Conservation (phyloP, 306 rosid species). For the Erythrophleum fordii region DNA sequence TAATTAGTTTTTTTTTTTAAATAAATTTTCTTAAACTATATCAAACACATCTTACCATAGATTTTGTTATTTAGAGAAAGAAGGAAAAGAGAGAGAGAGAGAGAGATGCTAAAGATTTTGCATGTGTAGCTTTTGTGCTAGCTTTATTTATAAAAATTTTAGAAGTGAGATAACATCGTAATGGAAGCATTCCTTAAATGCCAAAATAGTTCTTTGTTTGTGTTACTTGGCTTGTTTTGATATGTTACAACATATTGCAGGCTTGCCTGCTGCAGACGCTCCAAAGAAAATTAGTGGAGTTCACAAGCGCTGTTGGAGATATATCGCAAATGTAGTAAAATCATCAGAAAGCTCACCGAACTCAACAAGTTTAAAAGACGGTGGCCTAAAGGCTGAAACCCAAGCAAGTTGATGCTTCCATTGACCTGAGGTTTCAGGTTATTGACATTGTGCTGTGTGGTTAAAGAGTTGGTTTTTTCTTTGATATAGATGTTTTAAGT, state of each 20-base stretch:
- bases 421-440: constrained; percentile 31
- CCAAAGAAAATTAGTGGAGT: constrained; percentile 96
- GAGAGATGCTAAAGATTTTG: background rate
- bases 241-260: constrained; percentile 55
- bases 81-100: background rate
- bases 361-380: constrained; percentile 49
- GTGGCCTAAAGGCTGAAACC: constrained; percentile 54
- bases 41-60: too few species aligned
- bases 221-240: constrained; percentile 33
- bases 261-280: constrained; percentile 66
- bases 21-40: too few species aligned
- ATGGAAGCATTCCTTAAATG: constrained; percentile 14
- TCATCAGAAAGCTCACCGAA: constrained; percentile 47
- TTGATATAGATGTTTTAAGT: constrained; percentile 28
- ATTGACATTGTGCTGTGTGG: constrained; percentile 21
- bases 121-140: constrained; percentile 6
- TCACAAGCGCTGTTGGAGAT: constrained; percentile 98
- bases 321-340: constrained; percentile 57
- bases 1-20: background rate
- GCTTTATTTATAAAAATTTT: constrained; percentile 10
- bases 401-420: constrained; percentile 56
- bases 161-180: background rate
- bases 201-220: background rate
- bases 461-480: constrained; percentile 36
- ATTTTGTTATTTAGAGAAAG: background rate